Evolutionary conservation across 2,329 filamentous ascomycete genomes (phyloP).

Genomic region (Neonectria ditissima): DNA sequence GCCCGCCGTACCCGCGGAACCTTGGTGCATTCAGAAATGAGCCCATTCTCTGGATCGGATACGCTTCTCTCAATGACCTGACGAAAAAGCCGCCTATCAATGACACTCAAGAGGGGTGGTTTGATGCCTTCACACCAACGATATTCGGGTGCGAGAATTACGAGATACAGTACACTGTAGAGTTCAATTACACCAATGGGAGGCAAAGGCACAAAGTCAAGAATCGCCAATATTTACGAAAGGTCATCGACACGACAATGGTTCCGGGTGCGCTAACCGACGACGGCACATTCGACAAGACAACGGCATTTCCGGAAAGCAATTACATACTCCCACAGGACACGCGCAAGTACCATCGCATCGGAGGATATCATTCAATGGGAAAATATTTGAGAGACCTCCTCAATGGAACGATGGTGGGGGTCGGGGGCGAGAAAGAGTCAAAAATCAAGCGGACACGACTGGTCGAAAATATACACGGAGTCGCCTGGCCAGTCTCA

Average conservation of each 20-base stretch:
- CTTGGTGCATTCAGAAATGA: slow-evolving; percentile 40
- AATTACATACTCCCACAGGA: slow-evolving; percentile 37
- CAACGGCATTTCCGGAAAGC: slow-evolving; percentile 26
- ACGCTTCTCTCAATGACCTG: slow-evolving; percentile 31
- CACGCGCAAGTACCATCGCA: slow-evolving; percentile 28
- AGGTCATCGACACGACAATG: slow-evolving; percentile 37
- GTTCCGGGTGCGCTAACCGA: slow-evolving; percentile 18
- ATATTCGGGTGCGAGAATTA: slow-evolving; percentile 43
- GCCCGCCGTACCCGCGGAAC: slow-evolving; percentile 37
- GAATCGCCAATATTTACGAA: slow-evolving; percentile 33
- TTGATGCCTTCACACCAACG: slow-evolving; percentile 34
- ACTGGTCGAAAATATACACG: slow-evolving; percentile 37
- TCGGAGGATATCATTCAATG: slow-evolving; percentile 35
- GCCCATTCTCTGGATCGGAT: slow-evolving; percentile 42
- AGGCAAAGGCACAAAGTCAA: slow-evolving; percentile 29
- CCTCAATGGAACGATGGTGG: slow-evolving; percentile 36
- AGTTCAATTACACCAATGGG: slow-evolving; percentile 34
- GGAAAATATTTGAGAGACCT: slow-evolving; percentile 31
- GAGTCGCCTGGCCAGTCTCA: slow-evolving; percentile 15
- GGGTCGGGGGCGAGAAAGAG: slow-evolving; percentile 3
- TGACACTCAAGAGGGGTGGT: slow-evolving; percentile 21
- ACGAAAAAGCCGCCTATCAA: slow-evolving; percentile 24
- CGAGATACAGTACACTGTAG: slow-evolving; percentile 35
- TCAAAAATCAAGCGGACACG: slow-evolving; percentile 16
- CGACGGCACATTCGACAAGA: slow-evolving; percentile 32